Base-by-base conservation (phyloP, 1,139 yeast species). In the Taiozyma sp. region DNA sequence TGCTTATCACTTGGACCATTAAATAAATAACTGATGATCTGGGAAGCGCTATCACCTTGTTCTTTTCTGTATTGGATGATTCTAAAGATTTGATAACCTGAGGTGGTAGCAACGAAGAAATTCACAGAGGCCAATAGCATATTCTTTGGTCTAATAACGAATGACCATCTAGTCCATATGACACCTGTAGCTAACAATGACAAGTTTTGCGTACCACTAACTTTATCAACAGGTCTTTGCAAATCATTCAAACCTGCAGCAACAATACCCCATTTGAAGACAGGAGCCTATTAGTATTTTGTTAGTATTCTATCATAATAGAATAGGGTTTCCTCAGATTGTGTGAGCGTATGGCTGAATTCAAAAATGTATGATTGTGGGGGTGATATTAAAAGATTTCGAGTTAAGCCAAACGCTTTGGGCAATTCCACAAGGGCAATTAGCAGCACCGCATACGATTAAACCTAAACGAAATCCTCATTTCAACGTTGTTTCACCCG, bases 121-220 rank as follows among this genome's bases (percentile, higher is more conserved):
- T 93, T 93, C 54, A 93, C 99, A 34, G 95, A 83, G 5, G 98
- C 99, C 61, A 93, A 78, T 55, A 93, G 74, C 60, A 79, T 77
- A 73, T 93, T 93, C 71, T 88, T 86, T 49, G 99, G 99, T 62
- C 75, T 83, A 67, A 93, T 93, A 57, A 91, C 95, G 70, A 91
- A 81, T 34, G 97, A 92, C 99, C 99, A 93, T 69, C 99, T 83
- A 45, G 99, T 93, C 99, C 99, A 93, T 63, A 93, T 91, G 51
- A 81, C 83, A 52, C 98, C 99, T 1, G 99, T 93, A 47, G 93
- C 93, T 62, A 88, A 79, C 54, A 93, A 76, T 0, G 99, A 57
- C 56, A 87, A 68, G 68, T 89, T 96, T 70, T 93, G 99, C 30
- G 97, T 86, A 52, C 97, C 97, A 48, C 93, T 84, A 51, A 93